Base-by-base conservation (phyloP, 352 stramenopile species). In the Phytophthora constricta region DNA sequence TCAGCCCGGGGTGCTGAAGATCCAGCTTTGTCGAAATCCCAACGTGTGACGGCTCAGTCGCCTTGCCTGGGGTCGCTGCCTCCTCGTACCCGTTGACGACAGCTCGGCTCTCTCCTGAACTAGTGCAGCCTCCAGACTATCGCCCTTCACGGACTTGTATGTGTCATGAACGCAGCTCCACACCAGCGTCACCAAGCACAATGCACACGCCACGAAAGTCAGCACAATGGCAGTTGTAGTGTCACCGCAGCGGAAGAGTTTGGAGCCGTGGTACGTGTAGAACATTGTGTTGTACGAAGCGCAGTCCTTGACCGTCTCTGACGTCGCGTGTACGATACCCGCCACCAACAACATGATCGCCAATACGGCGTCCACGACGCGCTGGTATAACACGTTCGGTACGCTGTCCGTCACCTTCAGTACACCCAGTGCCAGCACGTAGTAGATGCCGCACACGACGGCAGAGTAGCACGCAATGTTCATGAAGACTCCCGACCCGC, bases 181-280 rank as follows among this genome's bases (percentile, higher is more conserved):
- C n/a, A 43, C 59, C 5, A 79, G 43, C 53, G 76, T 74, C 31
- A 72, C 65, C 9, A 75, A 47, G 65, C 76, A 80, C 25, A 82
- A 43, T 10, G 43, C 73, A 8, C 65, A 75, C 31, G 73, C 74
- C 31, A 84, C 62, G 64, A 82, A 84, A 0, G 73, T 80, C 47
- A 84, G 54, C 14, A 84, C 54, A 31, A 82, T 75, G 25, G 66
- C 67, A 1, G 63, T 49, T 3, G 62, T 80, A 62, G 80, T 80
- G 58, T 77, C 65, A 27, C 70, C 73, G 43, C 76, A 84, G 47
- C 76, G 76, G 73, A 84, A 82, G 20, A 82, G 70, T 17, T 50
- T 58, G 11, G 64, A 79, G 10, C 67, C 67, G 70, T 84, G 76
- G 72, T 81, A 82, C 19, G 70, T 74, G 65, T 71, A 64, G 52